A percentile compares a stretch with the other conserved stretches of the same genome.
Conservation (phyloP, 164 flowering plant genomes). For the Platanus orientalis region DNA sequence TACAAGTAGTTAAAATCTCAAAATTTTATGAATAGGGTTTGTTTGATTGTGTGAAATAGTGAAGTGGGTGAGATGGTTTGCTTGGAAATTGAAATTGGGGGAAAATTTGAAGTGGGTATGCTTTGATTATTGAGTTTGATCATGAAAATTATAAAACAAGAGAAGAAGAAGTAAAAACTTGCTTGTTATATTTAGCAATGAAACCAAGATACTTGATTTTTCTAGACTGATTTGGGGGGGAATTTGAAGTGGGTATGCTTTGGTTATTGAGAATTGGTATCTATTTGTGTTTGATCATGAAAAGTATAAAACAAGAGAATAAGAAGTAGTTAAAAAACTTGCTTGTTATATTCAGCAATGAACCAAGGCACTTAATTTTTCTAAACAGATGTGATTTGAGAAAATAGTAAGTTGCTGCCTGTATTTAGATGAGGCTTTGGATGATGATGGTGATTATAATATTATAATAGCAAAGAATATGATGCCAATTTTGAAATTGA, state of each 20-base stretch:
- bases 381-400: too few relatives aligned
- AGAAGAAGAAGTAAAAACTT: not conserved
- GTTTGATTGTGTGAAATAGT: not conserved
- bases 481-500: not conserved
- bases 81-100: not conserved
- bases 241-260: not conserved
- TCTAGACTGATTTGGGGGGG: too few relatives aligned
- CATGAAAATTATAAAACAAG: too few relatives aligned
- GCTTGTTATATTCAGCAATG: too few relatives aligned
- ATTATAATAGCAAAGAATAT: too few relatives aligned
- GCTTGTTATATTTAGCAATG: not conserved
- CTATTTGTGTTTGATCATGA: not conserved
- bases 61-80: not conserved
- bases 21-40: not conserved
- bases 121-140: too few relatives aligned
- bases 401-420: too few relatives aligned
- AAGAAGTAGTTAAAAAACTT: not conserved
- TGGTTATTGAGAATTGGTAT: not conserved
- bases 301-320: not conserved
- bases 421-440: too few relatives aligned
- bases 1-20: not conserved
- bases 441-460: not conserved
- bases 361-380: too few relatives aligned
- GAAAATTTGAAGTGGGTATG: not conserved
- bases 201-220: too few relatives aligned